phyloP scores from a whole-genome alignment of 306 rosid species.

The Fragaria nilgerrensis region DNA sequence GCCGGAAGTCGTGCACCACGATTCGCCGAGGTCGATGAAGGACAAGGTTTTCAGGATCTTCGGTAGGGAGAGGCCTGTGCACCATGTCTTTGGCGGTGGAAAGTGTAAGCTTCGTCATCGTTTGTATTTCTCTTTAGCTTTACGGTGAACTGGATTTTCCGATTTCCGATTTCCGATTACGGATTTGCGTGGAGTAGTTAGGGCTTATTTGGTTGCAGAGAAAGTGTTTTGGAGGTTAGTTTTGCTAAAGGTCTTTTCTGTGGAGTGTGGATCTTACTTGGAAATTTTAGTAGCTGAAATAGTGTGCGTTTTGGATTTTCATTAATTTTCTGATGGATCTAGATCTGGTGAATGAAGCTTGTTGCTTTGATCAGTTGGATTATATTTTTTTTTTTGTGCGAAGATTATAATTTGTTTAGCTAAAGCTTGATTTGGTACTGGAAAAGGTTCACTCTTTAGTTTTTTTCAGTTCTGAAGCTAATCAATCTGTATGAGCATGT shows the following conservation, averaged over 20 bases:
- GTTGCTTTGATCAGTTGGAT: neutral
- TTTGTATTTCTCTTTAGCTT: neutral
- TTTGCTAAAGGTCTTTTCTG: neutral
- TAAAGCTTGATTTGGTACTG: neutral
- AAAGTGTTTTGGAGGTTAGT: neutral
- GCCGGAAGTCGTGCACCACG: conserved; percentile 35
- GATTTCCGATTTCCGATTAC: neutral
- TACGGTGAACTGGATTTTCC: neutral
- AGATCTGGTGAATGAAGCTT: conserved; percentile 19
- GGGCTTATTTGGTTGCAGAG: neutral
- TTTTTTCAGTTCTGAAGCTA: neutral
- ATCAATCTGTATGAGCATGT: neutral
- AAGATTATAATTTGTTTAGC: neutral
- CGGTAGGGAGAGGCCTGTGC: conserved; percentile 86
- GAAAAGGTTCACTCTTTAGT: neutral
- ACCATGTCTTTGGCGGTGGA: conserved; percentile 89
- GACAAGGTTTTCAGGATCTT: conserved; percentile 63
- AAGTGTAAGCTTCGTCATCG: conserved; percentile 51
- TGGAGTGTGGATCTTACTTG: neutral
- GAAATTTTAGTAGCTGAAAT: neutral
- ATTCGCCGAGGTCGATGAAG: conserved; percentile 40
- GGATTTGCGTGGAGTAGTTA: neutral
- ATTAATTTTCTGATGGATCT: neutral
- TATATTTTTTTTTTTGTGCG: neutral
- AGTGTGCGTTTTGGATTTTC: neutral